Conservation (phyloP, 306 rosid genomes). For the Prinsepia uniflora region DNA sequence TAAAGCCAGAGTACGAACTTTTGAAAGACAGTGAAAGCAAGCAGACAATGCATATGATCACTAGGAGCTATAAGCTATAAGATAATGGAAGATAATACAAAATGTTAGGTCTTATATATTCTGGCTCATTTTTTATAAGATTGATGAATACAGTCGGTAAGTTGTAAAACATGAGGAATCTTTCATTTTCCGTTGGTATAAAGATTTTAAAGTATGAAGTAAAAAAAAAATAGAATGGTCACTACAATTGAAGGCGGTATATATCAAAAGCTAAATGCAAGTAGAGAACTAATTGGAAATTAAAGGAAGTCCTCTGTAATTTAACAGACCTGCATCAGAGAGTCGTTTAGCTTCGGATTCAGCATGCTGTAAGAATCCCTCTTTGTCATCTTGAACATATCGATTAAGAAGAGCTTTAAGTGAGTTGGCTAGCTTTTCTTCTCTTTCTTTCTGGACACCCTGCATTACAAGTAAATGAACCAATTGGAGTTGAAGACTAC, state of each 20-base stretch:
- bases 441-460: conserved; percentile 89
- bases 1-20: not conserved
- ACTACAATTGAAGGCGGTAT: not conserved
- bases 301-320: conserved; percentile 4
- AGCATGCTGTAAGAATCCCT: conserved; percentile 59
- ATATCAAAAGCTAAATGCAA: not conserved
- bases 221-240: not conserved
- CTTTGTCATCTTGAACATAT: conserved; percentile 68
- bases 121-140: not conserved
- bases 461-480: conserved; percentile 15
- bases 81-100: not conserved
- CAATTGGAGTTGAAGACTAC: not conserved
- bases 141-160: not conserved
- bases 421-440: conserved; percentile 67
- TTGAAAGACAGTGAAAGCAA: conserved; percentile 2
- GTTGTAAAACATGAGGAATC: not conserved
- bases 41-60: not conserved
- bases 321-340: conserved; percentile 62
- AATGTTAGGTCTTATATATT: too few relatives aligned
- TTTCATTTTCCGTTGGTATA: not conserved
- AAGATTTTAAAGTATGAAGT: not conserved
- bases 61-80: too few relatives aligned
- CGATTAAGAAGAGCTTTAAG: conserved; percentile 58
- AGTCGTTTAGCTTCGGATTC: conserved; percentile 85
- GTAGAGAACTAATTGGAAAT: not conserved